Percentiles rank a stretch among this genome's conserved stretches.
These are phyloP conservation scores for Mallotus japonicus DNA, from an alignment of 441 rosid genomes.

Conservation along the genomic window DNA sequence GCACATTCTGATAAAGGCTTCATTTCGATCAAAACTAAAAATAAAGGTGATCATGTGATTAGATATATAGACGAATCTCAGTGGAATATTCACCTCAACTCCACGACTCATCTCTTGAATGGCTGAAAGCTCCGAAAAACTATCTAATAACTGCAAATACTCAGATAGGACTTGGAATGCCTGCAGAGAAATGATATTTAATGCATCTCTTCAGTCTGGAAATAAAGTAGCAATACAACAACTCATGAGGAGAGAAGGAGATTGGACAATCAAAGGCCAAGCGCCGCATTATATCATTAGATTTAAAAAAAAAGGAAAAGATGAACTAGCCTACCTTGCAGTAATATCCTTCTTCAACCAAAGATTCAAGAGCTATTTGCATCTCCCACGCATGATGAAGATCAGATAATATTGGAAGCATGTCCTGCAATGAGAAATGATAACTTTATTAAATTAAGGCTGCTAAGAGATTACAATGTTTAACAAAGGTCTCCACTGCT, in stretches of 20 bases:
- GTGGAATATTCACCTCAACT: constrained; percentile 68
- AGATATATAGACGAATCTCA: constrained; percentile 15
- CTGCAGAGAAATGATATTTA: constrained; percentile 39
- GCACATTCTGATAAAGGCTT: constrained; percentile 6
- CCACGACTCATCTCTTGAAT: constrained; percentile 95
- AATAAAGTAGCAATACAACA: constrained; percentile 17
- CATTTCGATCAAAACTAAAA: background rate
- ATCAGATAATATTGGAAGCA: constrained; percentile 78
- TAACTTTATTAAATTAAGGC: constrained; percentile 10
- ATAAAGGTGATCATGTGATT: constrained; percentile 7
- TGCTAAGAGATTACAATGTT: background rate
- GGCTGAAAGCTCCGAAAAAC: constrained; percentile 80
- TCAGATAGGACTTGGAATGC: constrained; percentile 98
- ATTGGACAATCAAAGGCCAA: constrained; percentile 1
- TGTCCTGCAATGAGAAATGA: constrained; percentile 55
- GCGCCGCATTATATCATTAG: background rate
- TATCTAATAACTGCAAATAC: constrained; percentile 91
- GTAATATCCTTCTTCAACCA: constrained; percentile 86
- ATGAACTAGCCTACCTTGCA: constrained; percentile 66
- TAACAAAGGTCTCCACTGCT: constrained; percentile 2
- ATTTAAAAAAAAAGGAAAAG: background rate
- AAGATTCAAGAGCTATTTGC: constrained; percentile 81
- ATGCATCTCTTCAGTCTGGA: constrained; percentile 20
- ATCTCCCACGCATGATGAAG: constrained; percentile 75
- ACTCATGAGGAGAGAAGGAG: constrained; percentile 8